Evolutionary conservation across 768 basidiomycete genomes (phyloP), one percentile per base, ranked within the genome.

Genomic region (Agaricus blazei): DNA sequence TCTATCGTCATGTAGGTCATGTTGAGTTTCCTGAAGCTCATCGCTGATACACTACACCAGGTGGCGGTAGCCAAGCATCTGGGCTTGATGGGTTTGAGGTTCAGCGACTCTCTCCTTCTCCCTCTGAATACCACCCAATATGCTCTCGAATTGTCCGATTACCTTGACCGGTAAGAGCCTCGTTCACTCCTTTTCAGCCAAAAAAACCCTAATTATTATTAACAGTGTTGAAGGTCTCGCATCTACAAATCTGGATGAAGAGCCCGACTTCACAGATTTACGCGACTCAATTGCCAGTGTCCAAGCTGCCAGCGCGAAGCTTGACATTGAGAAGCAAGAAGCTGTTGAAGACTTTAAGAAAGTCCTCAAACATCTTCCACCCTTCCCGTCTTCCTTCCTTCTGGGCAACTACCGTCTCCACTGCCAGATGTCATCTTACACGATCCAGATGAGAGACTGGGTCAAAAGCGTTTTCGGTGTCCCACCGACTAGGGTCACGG

Each of bases 101-200:
- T 89, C 14, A 74, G 77, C 3, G 84, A 90, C 60, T 76, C 82
- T 9, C 73, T 88, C 50, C 68, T 89, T 27, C 63, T 91, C 4
- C 89, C 89, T 2, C 66, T 90, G 48, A 90, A 91, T 64, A 87
- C 87, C 19, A 89, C 88, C 0, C 84, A 89, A 54, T 91, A 91
- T 66, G 72, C 87, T 3, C 60, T 80, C 14, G 85, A 89, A 64
- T 72, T 90, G n/a, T 70, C 74, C 43, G 69, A 75, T 7, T 90
- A 90, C 60, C 75, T 87, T 11, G 72, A 76, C 38, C 75, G 72
- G 87, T 88, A 63, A 62, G 80, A 54, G 15, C 27, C 6, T 28
- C 19, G 34, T 24, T 19, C 24, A 31, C n/a, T 14, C 24, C 11
- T 12, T 24, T 53, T 12, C 38, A 47, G 12, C 24, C n/a, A n/a